Base-by-base conservation (phyloP, 2,329 filamentous ascomycete genomes). In the Alternaria sp. region DNA sequence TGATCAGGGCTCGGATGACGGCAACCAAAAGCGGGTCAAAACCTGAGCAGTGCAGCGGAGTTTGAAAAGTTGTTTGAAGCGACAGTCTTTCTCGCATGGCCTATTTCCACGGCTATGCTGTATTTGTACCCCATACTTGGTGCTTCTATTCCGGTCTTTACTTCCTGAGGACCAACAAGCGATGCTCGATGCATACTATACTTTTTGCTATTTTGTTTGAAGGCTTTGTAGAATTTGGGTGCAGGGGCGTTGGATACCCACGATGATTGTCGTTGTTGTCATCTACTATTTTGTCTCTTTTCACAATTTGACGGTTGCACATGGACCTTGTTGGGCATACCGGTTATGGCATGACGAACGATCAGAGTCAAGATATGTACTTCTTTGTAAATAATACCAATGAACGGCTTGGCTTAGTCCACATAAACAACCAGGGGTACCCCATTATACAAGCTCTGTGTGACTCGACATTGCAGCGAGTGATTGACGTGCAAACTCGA, bases 1-100 rank as follows among this genome's bases (percentile, higher is more conserved):
- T 41, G 78, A 80, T 22, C 79, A 78, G 50, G 76, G 74, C 22
- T 76, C 75, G 9, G 77, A 80, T 50, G 71, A 71, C 28, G 73
- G 74, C 32, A 72, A 66, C 41, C 72, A 74, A 54, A 81, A 81
- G 67, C 66, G 76, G 50, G 65, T 75, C 53, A 81, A 79, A 60
- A 72, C 73, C 16, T 80, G 60, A 68, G 52, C 52, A 41, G 38
- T 27, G 16, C 32, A 12, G 30, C 32, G 20, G 14, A 45, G 41
- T 27, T 54, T 20, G 18, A 46, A 46, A 36, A 28, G n/a, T 46
- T 6, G n/a, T 45, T 45, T 27, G 27, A 3, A 36, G 53, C 43
- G 30, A 46, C 32, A 22, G 46, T 7, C 38, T 34, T 56, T 52
- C 45, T 52, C 32, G 54, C 32, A 48, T 32, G 36, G 48, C 28